Evolutionary conservation across 352 stramenopile species (phyloP), one percentile per base, ranked within the genome.

Genomic region (Globisporangium nunn): DNA sequence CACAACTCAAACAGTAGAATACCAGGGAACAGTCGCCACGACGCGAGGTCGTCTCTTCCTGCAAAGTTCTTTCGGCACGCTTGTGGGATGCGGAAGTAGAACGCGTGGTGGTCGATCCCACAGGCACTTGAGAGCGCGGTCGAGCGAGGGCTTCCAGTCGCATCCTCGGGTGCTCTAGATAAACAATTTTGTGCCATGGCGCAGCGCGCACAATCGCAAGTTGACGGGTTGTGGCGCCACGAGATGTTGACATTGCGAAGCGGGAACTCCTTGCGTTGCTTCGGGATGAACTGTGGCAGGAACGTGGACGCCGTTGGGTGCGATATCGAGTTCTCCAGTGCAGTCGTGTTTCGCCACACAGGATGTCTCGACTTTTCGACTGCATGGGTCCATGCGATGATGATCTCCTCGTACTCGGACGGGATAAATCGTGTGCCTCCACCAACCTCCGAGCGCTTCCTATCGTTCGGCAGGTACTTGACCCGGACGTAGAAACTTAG

Each of bases 231-330:
- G 57, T 91, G 81, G 5, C 70, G 74, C 84, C 84, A 94, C 30
- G 81, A 91, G 7, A 91, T 66, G 49, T 82, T 88, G 51, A 86
- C 89, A 59, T 94, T 94, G 7, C 75, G 66, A 43, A 91, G 89
- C 7, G 81, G 72, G 31, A 78, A 75, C 12, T 74, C 70, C 64
- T 91, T 91, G 3, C 70, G 67, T 18, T 77, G 66, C 52, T 89
- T 89, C 40, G 73, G 52, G 3, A 74, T 35, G 11, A 66, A 66
- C 49, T 60, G 54, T 17, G 59, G 47, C 53, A 61, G 50, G 41
- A 68, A 60, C 44, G 60, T 61, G n/a, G 78, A 51, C 8, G 64
- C 30, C 3, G 50, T 54, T 18, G 64, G 44, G 6, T 65, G 62
- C 14, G 51, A 50, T 10, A 48, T 45, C 7, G 48, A 23, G 14